Conservation (phyloP, 192 early-diverging fungal genomes). For the Coemansia sp. region DNA sequence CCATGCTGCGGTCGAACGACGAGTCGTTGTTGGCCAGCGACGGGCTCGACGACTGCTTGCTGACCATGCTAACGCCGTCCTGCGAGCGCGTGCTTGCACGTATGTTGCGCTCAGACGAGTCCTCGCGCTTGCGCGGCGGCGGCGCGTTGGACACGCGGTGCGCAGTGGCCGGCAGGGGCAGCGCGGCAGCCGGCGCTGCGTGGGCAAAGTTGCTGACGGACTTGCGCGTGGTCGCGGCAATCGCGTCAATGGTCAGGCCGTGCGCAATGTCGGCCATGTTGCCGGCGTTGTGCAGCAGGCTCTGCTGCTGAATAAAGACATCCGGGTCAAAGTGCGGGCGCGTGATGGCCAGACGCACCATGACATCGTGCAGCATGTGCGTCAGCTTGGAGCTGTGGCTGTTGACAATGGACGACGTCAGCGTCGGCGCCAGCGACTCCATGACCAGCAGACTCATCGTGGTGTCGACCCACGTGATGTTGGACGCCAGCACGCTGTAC, state of each 20-base stretch:
- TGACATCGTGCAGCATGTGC: conserved; percentile 50
- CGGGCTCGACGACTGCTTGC: conserved; percentile 44
- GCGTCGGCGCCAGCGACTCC: conserved; percentile 50
- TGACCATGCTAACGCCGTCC: conserved; percentile 46
- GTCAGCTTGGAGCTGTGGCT: conserved; percentile 46
- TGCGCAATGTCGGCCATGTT: conserved; percentile 26
- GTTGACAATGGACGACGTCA: conserved; percentile 32
- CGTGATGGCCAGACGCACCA: conserved; percentile 49
- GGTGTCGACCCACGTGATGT: conserved; percentile 43
- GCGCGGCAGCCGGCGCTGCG: conserved; percentile 9
- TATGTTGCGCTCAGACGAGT: conserved; percentile 22
- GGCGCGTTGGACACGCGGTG: conserved; percentile 40
- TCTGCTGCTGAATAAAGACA: conserved; percentile 50
- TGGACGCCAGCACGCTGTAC: conserved; percentile 46
- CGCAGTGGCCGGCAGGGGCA: conserved; percentile 1
- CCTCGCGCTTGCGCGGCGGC: conserved; percentile 40
- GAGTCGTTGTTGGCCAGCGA: conserved; percentile 27
- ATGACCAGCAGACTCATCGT: conserved; percentile 48
- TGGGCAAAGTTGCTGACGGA: conserved; percentile 18
- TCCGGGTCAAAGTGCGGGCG: conserved; percentile 53
- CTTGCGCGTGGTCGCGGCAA: conserved; percentile 43
- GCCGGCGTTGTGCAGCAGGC: conserved; percentile 16
- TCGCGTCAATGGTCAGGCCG: conserved; percentile 35
- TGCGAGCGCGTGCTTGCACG: conserved; percentile 26
- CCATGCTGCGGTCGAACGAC: conserved; percentile 48